Conservation (phyloP, 2,329 filamentous ascomycete species). For the Xylariomycetidae sp. region DNA sequence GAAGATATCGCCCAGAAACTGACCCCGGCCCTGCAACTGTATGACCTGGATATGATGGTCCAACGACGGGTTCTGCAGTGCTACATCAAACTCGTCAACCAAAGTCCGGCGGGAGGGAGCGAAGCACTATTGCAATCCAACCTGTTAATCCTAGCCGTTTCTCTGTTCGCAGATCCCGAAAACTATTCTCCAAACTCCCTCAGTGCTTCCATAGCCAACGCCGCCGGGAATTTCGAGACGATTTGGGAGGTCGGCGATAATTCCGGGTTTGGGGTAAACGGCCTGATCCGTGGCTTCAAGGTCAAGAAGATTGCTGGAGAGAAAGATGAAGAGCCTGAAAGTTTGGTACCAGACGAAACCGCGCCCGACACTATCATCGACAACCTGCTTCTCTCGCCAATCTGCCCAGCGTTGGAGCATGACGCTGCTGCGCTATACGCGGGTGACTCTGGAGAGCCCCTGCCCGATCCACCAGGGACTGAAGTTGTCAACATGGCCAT, state of each 20-base stretch:
- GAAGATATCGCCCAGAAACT: constrained; percentile 83
- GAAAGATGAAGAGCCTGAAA: constrained; percentile 46
- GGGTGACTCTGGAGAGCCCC: constrained; percentile 41
- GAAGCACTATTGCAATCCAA: constrained; percentile 89
- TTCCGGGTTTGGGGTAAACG: constrained; percentile 87
- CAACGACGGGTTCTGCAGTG: constrained; percentile 89
- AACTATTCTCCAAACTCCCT: constrained; percentile 79
- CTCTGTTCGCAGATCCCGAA: constrained; percentile 88
- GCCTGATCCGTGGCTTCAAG: constrained; percentile 72
- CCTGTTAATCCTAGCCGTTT: constrained; percentile 79
- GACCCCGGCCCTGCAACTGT: constrained; percentile 77
- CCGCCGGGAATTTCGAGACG: constrained; percentile 83
- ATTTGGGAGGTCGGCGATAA: constrained; percentile 96
- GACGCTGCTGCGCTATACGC: constrained; percentile 80
- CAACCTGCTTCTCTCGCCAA: constrained; percentile 56
- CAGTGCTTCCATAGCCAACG: constrained; percentile 85
- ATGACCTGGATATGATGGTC: constrained; percentile 90
- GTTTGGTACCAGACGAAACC: constrained; percentile 40
- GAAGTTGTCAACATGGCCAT: constrained; percentile 95
- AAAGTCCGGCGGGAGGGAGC: constrained; percentile 76
- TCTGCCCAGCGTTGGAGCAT: constrained; percentile 80
- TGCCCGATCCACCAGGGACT: constrained; percentile 77
- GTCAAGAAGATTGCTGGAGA: constrained; percentile 65
- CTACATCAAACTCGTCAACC: constrained; percentile 83
- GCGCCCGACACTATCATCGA: constrained; percentile 63